phyloP scores from a whole-genome alignment of 805 yeast genomes.

The Clavispora asparagi region DNA sequence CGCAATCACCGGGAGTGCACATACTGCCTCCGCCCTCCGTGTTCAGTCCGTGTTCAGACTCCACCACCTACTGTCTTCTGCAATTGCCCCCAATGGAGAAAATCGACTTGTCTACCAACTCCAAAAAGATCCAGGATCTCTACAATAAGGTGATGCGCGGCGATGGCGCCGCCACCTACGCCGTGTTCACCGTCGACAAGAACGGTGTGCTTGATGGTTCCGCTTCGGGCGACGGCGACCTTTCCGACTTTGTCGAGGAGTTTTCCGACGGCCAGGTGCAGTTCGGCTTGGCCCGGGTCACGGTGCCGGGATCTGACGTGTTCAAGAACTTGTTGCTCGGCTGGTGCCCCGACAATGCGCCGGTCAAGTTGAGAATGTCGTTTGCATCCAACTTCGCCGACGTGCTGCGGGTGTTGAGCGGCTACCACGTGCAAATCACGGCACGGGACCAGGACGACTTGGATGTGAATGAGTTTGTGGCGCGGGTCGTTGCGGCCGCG shows the following conservation, averaged over 20 bases:
- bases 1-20: neutral
- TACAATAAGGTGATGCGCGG: conserved; percentile 80
- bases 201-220: conserved; percentile 45
- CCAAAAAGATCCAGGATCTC: conserved; percentile 66
- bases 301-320: conserved; percentile 89
- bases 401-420: conserved; percentile 62
- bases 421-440: conserved; percentile 93
- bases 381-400: conserved; percentile 76
- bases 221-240: conserved; percentile 55
- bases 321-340: conserved; percentile 80
- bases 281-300: conserved; percentile 83
- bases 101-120: conserved; percentile 59
- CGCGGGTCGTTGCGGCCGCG: conserved; percentile 81
- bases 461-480: conserved; percentile 68
- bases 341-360: conserved; percentile 97
- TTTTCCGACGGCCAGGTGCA: conserved; percentile 87
- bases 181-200: conserved; percentile 71
- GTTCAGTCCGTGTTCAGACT: neutral
- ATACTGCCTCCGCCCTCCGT: neutral
- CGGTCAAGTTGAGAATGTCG: conserved; percentile 66
- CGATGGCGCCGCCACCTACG: conserved; percentile 66
- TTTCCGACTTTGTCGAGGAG: conserved; percentile 71
- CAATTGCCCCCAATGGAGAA: conserved; percentile 41
- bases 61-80: neutral
- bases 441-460: conserved; percentile 94